These are phyloP conservation scores for Polysphondylium violaceum DNA, from an alignment of 78 protist genomes.

Conservation along the genomic window DNA sequence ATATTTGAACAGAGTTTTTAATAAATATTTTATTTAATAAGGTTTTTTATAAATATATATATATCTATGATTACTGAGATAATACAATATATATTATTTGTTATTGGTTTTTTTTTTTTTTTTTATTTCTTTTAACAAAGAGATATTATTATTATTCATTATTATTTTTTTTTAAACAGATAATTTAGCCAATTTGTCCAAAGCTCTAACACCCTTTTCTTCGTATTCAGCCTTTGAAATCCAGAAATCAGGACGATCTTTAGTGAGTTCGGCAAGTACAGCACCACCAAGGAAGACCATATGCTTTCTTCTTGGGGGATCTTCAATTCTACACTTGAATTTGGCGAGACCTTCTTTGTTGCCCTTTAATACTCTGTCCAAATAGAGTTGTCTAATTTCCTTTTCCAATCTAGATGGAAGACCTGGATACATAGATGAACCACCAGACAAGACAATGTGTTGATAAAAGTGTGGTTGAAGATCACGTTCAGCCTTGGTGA, in stretches of 20 bases:
- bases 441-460: slow-evolving; percentile 96
- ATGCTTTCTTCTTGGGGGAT: slow-evolving; percentile 99
- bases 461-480: slow-evolving; percentile 95
- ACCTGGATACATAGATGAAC: slow-evolving; percentile 98
- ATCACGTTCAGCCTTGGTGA: slow-evolving; percentile 96
- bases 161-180: slow-evolving; percentile 43
- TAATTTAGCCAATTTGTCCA: slow-evolving; percentile 72
- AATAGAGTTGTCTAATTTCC: slow-evolving; percentile 95
- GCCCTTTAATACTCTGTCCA: slow-evolving; percentile 90
- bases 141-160: background rate
- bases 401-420: slow-evolving; percentile 95
- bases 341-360: slow-evolving; percentile 77
- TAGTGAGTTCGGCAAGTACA: slow-evolving; percentile 98
- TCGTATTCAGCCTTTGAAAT: slow-evolving; percentile 92
- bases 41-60: background rate
- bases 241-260: slow-evolving; percentile 93
- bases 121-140: background rate
- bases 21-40: background rate
- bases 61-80: background rate
- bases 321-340: slow-evolving; percentile 97
- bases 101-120: background rate
- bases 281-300: slow-evolving; percentile 99
- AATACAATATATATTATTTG: background rate
- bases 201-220: slow-evolving; percentile 87
- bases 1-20: background rate